phyloP scores from a whole-genome alignment of 768 basidiomycete genomes.

The Tylopilus intermedius region DNA sequence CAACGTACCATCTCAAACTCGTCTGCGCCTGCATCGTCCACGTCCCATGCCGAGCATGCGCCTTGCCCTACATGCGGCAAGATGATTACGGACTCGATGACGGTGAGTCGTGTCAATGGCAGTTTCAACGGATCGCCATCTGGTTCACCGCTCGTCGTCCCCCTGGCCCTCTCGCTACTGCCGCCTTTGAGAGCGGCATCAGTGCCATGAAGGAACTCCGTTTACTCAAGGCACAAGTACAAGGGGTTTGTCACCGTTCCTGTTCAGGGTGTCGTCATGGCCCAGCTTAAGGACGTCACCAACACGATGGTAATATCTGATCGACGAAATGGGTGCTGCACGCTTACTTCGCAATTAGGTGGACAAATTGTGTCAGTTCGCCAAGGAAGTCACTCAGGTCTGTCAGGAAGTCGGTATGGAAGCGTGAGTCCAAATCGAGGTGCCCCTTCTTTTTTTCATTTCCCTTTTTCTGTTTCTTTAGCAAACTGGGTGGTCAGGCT shows the following conservation, averaged over 20 bases:
- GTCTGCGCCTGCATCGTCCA: conserved; percentile 43
- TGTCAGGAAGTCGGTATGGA: conserved; percentile 82
- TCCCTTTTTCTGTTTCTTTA: conserved; percentile 19
- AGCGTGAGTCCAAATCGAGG: conserved; percentile 40
- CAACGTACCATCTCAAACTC: conserved; percentile 30
- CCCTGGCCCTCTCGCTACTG: conserved; percentile 51
- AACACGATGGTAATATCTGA: conserved; percentile 51
- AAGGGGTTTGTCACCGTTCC: conserved; percentile 70
- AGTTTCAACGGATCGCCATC: conserved; percentile 27
- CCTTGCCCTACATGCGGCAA: conserved; percentile 56
- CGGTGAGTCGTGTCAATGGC: conserved; percentile 29
- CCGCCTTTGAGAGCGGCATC: conserved; percentile 56
- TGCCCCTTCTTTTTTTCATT: conserved; percentile 1
- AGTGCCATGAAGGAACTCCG: conserved; percentile 73
- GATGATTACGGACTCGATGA: conserved; percentile 40
- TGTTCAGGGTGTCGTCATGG: conserved; percentile 76
- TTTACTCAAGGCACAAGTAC: conserved; percentile 78
- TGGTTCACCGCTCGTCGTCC: conserved; percentile 41
- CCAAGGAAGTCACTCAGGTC: conserved; percentile 85
- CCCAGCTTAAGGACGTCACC: conserved; percentile 75
- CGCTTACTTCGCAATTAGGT: conserved; percentile 36
- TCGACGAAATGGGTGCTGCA: conserved; percentile 1
- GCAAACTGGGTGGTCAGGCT: conserved; percentile 81
- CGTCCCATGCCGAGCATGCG: conserved; percentile 37
- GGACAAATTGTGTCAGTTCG: conserved; percentile 78